Base-by-base conservation (phyloP, 179 eudicot species). In the Sideroxylon spinosum region DNA sequence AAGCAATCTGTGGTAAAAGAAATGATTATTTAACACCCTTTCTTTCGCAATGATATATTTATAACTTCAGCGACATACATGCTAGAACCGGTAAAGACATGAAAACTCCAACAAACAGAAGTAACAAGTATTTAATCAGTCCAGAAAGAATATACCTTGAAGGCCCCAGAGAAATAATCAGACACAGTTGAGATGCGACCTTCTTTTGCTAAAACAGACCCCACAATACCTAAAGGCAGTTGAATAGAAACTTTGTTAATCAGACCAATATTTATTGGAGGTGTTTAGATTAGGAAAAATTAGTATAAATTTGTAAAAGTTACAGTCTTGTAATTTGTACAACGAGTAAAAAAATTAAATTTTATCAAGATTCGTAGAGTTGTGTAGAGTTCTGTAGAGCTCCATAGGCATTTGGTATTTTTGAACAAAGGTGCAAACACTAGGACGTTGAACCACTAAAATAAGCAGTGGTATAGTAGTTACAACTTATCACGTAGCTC, bases 161-260 rank as follows among this genome's bases (percentile, higher is more conserved):
- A 85, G 69, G 97, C 93, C 81, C 94, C 97, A 10, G 95, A 85
- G 74, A 87, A 81, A 76, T 90, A 75, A 84, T 93, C 97, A 82
- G 97, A 89, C 69, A 91, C 79, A 76, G 82, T 78, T 75, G 98
- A 85, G 62, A 87, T 44, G 79, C 89, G 87, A 74, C 93, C 95
- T 84, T 95, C 97, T 80, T 90, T 90, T 71, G 93, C 98, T 74
- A 95, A 81, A 78, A 89, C 87, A 8, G 98, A 90, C 74, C 97
- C 95, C 49, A 91, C 65, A 52, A 95, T 69, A 44, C 98, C 93
- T 86, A 59, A 73, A 82, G 20, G 23, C 26, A 75, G 67, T 64
- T 57, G 68, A 56, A 29, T 53, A 64, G 37, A 59, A 66, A 65
- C 73, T 22, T 37, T 32, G 55, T 25, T 37, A 64, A 25, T 25